Conservation (phyloP, 1,139 yeast species). For the Chernovozyma aurita region DNA sequence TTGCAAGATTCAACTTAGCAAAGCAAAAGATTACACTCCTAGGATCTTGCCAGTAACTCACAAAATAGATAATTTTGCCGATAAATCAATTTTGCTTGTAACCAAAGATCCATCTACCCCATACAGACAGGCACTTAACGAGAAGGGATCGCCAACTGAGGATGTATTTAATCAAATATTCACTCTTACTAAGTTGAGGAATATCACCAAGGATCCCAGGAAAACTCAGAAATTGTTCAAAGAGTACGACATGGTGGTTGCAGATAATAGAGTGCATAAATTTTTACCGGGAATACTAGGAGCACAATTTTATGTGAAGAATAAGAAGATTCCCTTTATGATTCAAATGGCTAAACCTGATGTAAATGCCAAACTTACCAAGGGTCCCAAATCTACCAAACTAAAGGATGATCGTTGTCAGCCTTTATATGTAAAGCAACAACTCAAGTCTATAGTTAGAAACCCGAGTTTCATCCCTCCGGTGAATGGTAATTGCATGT, state of each 20-base stretch:
- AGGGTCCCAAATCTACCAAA: constrained; percentile 28
- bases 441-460: constrained; percentile 55
- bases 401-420: constrained; percentile 55
- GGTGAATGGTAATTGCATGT: constrained; percentile 48
- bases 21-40: constrained; percentile 55
- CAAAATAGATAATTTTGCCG: constrained; percentile 42
- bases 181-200: constrained; percentile 52
- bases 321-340: constrained; percentile 61
- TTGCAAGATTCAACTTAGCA: constrained; percentile 44
- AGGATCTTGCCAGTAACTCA: constrained; percentile 60
- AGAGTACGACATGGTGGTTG: constrained; percentile 61
- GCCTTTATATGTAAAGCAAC: constrained; percentile 54
- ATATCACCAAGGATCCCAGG: constrained; percentile 40
- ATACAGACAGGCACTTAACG: constrained; percentile 44
- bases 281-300: constrained; percentile 55
- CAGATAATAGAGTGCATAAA: constrained; percentile 62
- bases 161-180: constrained; percentile 55
- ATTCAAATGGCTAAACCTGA: constrained; percentile 59
- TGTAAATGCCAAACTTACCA: constrained; percentile 32
- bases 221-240: constrained; percentile 44
- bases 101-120: constrained; percentile 65
- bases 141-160: constrained; percentile 50
- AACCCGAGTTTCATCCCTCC: constrained; percentile 60
- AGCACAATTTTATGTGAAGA: constrained; percentile 51
- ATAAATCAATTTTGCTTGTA: constrained; percentile 50